A percentile compares a stretch with the other conserved stretches of the same genome.
Evolutionary conservation across 305 asterid genomes (phyloP).

Genomic region (Rubia occidens): DNA sequence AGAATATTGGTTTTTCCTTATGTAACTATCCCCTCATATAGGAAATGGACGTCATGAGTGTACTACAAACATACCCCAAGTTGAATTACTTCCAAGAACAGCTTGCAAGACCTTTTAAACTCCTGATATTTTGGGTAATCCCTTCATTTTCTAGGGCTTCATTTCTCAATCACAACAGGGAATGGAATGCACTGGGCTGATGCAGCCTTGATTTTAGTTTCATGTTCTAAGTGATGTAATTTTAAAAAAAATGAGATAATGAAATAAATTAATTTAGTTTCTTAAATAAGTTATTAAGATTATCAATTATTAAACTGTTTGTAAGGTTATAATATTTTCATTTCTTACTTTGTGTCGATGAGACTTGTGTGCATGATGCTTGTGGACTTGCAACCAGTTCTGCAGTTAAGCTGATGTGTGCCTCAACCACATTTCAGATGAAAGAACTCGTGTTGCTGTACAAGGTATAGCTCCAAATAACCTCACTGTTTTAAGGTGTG

Average conservation of each 20-base stretch:
- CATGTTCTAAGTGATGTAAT: no score
- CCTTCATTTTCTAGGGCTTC: constrained; percentile 35
- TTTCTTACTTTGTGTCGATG: constrained; percentile 41
- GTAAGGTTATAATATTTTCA: no score
- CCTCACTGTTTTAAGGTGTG: background rate
- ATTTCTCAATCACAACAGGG: constrained; percentile 30
- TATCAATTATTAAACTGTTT: no score
- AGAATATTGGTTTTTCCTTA: no score
- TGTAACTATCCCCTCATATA: background rate
- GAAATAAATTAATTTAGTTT: no score
- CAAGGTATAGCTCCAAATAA: constrained; percentile 35
- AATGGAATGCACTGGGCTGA: constrained; percentile 43
- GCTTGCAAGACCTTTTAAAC: constrained; percentile 38
- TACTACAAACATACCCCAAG: constrained; percentile 39
- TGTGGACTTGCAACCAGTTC: constrained; percentile 68
- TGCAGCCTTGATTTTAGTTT: constrained; percentile 27
- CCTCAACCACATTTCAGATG: constrained; percentile 67
- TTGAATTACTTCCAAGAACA: constrained; percentile 40
- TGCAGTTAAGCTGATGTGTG: constrained; percentile 75
- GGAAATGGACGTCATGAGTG: constrained; percentile 30
- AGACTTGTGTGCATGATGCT: constrained; percentile 61
- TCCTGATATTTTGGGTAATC: constrained; percentile 42
- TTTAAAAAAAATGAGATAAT: no score
- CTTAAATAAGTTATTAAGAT: no score
- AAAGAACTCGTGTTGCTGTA: constrained; percentile 58